phyloP scores from a whole-genome alignment of 495 filamentous ascomycete species.

The Trichoderma virens region DNA sequence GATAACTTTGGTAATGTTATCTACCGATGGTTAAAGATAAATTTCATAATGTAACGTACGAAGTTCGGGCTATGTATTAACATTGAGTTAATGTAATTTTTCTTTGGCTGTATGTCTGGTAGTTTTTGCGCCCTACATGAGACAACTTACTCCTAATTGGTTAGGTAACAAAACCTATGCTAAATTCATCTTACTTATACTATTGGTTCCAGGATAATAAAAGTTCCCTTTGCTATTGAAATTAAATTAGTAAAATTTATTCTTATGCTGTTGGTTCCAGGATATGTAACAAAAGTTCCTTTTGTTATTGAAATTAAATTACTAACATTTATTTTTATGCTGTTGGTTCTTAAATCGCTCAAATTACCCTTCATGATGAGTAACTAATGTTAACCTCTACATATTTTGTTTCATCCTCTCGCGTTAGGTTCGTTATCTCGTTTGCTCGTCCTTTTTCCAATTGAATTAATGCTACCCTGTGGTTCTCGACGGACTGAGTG shows the following conservation, averaged over 20 bases:
- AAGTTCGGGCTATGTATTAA: not conserved
- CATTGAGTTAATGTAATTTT: not conserved
- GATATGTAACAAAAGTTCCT: not conserved
- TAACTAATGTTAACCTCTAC: not conserved
- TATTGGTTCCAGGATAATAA: not conserved
- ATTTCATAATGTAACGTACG: not conserved
- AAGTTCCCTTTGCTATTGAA: not conserved
- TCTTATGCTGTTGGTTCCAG: not conserved
- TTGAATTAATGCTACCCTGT: not conserved
- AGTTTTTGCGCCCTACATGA: not conserved
- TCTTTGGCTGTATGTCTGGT: not conserved
- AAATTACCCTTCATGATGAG: not conserved
- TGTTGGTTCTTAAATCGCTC: not conserved
- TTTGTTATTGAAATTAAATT: not conserved
- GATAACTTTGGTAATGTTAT: not conserved
- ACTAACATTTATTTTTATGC: not conserved
- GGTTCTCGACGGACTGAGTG: constrained; percentile 8
- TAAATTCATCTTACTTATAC: not conserved
- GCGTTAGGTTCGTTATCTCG: not conserved
- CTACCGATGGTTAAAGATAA: not conserved
- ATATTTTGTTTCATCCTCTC: not conserved
- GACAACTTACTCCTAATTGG: not conserved
- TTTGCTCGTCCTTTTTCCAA: constrained; percentile 1
- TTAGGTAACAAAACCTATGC: not conserved
- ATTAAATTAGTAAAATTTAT: not conserved